These are phyloP conservation scores for Eimeria sp. DNA, from an alignment of 169 alveolate genomes.

Conservation along the genomic window DNA sequence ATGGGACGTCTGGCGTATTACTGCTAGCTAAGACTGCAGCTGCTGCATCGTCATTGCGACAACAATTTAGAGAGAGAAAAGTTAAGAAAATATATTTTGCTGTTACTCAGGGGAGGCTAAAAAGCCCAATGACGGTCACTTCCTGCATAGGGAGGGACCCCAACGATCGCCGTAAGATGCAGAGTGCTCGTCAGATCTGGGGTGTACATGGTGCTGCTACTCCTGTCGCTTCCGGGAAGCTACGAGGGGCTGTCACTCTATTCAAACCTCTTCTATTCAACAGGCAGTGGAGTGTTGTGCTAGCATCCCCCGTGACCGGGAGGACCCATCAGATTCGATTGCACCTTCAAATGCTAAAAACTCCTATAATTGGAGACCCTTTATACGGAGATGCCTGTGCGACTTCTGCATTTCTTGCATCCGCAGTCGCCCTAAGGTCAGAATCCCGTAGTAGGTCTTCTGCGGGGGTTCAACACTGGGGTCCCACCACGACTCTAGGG, in stretches of 20 bases:
- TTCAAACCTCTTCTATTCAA: slow-evolving; percentile 57
- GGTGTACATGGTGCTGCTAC: not conserved
- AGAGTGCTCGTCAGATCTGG: slow-evolving; percentile 49
- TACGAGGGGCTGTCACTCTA: slow-evolving; percentile 60
- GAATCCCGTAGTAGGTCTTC: not conserved
- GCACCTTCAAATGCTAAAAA: slow-evolving; percentile 71
- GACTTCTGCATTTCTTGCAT: slow-evolving; percentile 20
- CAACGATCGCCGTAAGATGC: slow-evolving; percentile 68
- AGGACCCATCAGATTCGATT: slow-evolving; percentile 82
- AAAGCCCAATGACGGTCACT: slow-evolving; percentile 53
- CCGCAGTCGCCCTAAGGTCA: slow-evolving; percentile 16
- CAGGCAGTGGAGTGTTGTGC: slow-evolving; percentile 57
- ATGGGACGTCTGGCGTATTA: slow-evolving; percentile 79
- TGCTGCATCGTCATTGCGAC: slow-evolving; percentile 49
- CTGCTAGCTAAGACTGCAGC: slow-evolving; percentile 74
- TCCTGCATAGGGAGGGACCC: slow-evolving; percentile 74
- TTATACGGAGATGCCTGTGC: slow-evolving; percentile 70
- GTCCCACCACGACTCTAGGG: slow-evolving; percentile 1
- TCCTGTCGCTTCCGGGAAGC: slow-evolving; percentile 2
- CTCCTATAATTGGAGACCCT: slow-evolving; percentile 78
- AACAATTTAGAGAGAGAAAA: slow-evolving; percentile 63
- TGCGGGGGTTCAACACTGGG: not conserved
- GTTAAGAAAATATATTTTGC: slow-evolving; percentile 77
- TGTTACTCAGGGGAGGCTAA: slow-evolving; percentile 41
- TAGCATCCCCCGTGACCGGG: slow-evolving; percentile 80